phyloP scores from a whole-genome alignment of 495 filamentous ascomycete genomes.

The Podospora didyma region DNA sequence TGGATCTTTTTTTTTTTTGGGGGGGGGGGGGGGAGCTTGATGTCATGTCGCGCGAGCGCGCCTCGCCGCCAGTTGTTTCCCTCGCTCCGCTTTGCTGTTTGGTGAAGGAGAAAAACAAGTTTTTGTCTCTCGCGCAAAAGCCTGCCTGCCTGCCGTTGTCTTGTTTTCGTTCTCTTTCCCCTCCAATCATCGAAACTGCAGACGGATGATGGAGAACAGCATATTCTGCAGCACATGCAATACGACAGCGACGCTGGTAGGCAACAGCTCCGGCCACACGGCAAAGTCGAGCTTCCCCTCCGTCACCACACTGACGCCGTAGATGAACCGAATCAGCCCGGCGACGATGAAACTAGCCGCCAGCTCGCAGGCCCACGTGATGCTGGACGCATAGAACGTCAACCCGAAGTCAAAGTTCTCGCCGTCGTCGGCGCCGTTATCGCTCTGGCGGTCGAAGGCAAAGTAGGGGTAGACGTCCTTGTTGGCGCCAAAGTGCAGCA shows the following conservation, averaged over 20 bases:
- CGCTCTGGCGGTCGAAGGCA: slow-evolving; percentile 43
- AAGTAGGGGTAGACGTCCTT: slow-evolving; percentile 59
- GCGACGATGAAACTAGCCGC: slow-evolving; percentile 53
- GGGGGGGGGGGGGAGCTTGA: no score
- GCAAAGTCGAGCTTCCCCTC: slow-evolving; percentile 57
- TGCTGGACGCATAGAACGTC: slow-evolving; percentile 54
- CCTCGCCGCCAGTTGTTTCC: no score
- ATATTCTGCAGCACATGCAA: slow-evolving; percentile 65
- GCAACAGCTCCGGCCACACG: slow-evolving; percentile 58
- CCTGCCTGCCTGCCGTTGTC: no score
- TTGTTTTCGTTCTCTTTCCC: slow-evolving; percentile 10
- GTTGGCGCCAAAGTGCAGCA: slow-evolving; percentile 59
- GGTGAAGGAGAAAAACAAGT: no score
- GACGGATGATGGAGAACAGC: slow-evolving; percentile 59
- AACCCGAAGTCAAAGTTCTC: slow-evolving; percentile 51
- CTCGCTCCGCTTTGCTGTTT: no score
- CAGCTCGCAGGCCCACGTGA: slow-evolving; percentile 61
- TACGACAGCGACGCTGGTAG: slow-evolving; percentile 56
- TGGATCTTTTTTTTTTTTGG: no score
- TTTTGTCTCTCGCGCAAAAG: no score
- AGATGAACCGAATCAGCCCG: slow-evolving; percentile 48
- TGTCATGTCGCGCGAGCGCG: no score
- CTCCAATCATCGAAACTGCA: slow-evolving; percentile 56
- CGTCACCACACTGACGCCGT: slow-evolving; percentile 52
- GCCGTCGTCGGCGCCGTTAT: slow-evolving; percentile 20